A percentile compares a stretch with the other conserved stretches of the same genome.
Evolutionary conservation across 805 yeast species (phyloP).

Genomic region (Saccharomycopsis synnaedendra): DNA sequence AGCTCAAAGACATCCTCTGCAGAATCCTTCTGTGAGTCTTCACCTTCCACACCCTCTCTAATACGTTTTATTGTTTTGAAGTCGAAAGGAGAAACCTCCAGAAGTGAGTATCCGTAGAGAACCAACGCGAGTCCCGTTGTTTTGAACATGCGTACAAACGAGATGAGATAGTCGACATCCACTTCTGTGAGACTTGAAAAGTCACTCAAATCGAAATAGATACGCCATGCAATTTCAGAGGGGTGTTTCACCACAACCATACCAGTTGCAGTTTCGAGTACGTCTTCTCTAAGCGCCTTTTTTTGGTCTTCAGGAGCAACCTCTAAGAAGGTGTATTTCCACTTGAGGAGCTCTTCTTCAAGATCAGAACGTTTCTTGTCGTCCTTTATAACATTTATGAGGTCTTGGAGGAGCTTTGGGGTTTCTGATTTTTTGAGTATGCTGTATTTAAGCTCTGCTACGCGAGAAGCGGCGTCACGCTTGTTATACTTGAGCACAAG

Average conservation of each 20-base stretch:
- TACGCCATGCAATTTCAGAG: conserved; percentile 57
- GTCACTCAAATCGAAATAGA: conserved; percentile 68
- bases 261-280: conserved; percentile 52
- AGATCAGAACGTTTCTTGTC: conserved; percentile 44
- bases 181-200: conserved; percentile 35
- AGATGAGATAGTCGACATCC: conserved; percentile 34
- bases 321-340: conserved; percentile 41
- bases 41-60: conserved; percentile 12
- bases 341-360: conserved; percentile 52
- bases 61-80: conserved; percentile 20
- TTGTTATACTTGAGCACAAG: conserved; percentile 23
- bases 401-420: conserved; percentile 34
- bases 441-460: conserved; percentile 29
- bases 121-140: conserved; percentile 50
- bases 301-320: conserved; percentile 32
- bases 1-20: conserved; percentile 40
- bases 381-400: conserved; percentile 50
- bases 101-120: conserved; percentile 49
- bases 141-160: conserved; percentile 45
- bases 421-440: conserved; percentile 37
- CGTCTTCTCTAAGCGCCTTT: conserved; percentile 28
- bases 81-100: conserved; percentile 59
- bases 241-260: conserved; percentile 59
- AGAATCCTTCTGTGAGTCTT: conserved; percentile 17
- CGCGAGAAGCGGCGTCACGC: conserved; percentile 32